Percentiles rank a stretch among this genome's conserved stretches.
These are phyloP conservation scores for Chenopodium album DNA, from an alignment of 148 eudicot species.

Conservation along the genomic window DNA sequence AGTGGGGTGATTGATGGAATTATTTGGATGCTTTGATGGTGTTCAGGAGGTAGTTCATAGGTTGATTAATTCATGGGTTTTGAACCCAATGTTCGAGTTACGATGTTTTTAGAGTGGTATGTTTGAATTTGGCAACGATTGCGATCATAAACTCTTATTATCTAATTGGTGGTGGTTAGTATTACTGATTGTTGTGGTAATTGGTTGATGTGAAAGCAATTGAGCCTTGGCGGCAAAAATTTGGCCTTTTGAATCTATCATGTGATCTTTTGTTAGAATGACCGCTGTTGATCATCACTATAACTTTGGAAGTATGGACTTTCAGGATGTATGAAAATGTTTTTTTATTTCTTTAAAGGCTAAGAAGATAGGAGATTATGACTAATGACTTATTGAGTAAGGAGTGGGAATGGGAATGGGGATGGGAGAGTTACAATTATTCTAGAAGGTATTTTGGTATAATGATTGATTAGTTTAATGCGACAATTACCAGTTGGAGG, in stretches of 20 bases:
- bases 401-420: background rate
- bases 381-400: background rate
- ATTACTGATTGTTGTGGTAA: background rate
- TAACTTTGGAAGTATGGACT: too few relatives aligned
- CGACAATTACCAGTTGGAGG: background rate
- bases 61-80: background rate
- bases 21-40: background rate
- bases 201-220: background rate
- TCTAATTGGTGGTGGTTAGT: background rate
- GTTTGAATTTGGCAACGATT: too few relatives aligned
- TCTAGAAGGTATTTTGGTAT: background rate
- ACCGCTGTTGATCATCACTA: too few relatives aligned
- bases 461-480: background rate
- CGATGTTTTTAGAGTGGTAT: slow-evolving; percentile 2
- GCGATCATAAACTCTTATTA: too few relatives aligned
- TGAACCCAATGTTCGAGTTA: background rate
- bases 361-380: too few relatives aligned
- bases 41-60: background rate
- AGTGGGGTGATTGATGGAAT: background rate
- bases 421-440: background rate
- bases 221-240: background rate
- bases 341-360: too few relatives aligned
- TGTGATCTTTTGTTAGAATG: background rate
- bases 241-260: background rate
- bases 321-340: background rate